A percentile compares a stretch with the other conserved stretches of the same genome.
phyloP scores from a whole-genome alignment of 371 early-diverging fungal genomes.

The Cokeromyces recurvatus region DNA sequence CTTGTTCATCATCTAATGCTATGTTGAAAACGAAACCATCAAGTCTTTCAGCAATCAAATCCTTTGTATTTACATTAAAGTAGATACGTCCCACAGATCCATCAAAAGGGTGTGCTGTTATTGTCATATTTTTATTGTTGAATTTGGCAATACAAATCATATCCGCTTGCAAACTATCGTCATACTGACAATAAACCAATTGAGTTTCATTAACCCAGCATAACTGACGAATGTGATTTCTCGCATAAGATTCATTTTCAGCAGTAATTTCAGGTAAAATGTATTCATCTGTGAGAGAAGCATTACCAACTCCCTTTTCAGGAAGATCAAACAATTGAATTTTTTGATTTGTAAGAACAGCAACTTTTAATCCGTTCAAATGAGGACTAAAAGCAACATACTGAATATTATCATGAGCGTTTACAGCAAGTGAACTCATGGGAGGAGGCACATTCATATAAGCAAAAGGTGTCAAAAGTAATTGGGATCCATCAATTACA shows the following conservation, averaged over 20 bases:
- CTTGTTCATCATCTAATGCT: constrained; percentile 6
- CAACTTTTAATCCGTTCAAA: constrained; percentile 64
- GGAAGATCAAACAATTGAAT: constrained; percentile 46
- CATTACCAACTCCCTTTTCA: constrained; percentile 25
- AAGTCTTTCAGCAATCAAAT: constrained; percentile 43
- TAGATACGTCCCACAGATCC: constrained; percentile 22
- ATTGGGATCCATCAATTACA: constrained; percentile 70
- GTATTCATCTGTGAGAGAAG: constrained; percentile 8
- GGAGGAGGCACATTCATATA: constrained; percentile 93
- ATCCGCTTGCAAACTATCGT: constrained; percentile 18
- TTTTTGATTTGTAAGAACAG: constrained; percentile 54
- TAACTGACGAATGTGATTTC: constrained; percentile 28
- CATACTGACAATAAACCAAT: constrained; percentile 30
- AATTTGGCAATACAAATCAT: constrained; percentile 22
- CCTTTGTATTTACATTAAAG: constrained; percentile 22
- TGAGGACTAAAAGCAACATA: constrained; percentile 62
- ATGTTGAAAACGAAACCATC: constrained; percentile 44
- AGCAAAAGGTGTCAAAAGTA: constrained; percentile 83
- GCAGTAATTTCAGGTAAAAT: constrained; percentile 5
- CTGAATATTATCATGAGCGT: constrained; percentile 42
- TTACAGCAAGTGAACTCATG: constrained; percentile 61
- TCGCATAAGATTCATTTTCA: constrained; percentile 1
- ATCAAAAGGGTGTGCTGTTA: constrained; percentile 15
- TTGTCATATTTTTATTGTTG: background rate
- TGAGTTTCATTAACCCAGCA: constrained; percentile 27